Evolutionary conservation across 305 asterid species (phyloP), one percentile per base, ranked within the genome.

Genomic region (Striga hermonthica): DNA sequence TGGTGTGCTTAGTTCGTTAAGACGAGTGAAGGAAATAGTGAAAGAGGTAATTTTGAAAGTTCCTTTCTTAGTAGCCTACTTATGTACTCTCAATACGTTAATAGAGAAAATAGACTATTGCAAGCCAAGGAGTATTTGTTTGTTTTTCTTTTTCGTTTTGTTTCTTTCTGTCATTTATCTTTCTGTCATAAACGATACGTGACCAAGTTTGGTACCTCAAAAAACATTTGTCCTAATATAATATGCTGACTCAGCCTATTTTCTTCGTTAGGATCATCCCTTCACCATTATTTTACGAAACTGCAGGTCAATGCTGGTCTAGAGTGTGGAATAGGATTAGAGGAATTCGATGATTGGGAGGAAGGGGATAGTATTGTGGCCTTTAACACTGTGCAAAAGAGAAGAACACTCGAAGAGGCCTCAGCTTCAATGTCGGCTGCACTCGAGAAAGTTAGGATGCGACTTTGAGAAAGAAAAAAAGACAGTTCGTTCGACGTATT

Each of bases 371-470:
- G 41, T n/a, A 77, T 93, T 0, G 95, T 86, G 80, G 92, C 90
- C 71, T 93, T 90, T 75, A 86, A 80, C 81, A 34, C 87, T 5
- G 88, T 85, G 62, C 86, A 85, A 68, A 93, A 89, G 90, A 86
- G 78, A 73, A 79, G 99, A 79, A 93, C 96, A 4, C 96, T 93
- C 1, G 99, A 93, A 74, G 99, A 93, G 78, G 99, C 99, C 65
- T 93, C 99, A 13, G 95, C 92, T 61, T 82, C 94, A 9, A 90
- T 93, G 96, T 64, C 93, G 41, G 96, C 95, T 45, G 96, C 96
- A 41, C 69, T 86, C 43, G 84, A 88, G 75, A 74, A 73, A 79
- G 86, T 68, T 59, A 86, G 90, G 63, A 68, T 73, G 13, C 61
- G 77, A 62, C 62, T 53, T 56, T 90, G 72, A 75, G 70, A 56